These are phyloP conservation scores for Helotiales sp. DNA, from an alignment of 2,329 filamentous ascomycete genomes.

Conservation along the genomic window DNA sequence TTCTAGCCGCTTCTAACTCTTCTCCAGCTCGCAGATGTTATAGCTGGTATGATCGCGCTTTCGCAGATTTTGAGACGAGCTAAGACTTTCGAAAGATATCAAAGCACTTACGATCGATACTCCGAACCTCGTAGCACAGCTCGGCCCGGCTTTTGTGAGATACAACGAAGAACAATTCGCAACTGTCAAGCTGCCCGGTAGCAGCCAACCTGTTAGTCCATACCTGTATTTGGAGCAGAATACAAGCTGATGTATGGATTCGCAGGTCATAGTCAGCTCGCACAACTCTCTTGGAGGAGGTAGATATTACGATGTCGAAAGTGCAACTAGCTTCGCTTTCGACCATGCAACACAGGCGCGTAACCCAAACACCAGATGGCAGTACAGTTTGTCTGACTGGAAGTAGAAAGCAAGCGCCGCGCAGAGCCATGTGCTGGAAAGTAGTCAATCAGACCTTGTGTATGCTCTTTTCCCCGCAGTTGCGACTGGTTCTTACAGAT, in stretches of 20 bases:
- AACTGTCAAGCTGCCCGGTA: conserved; percentile 85
- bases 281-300: conserved; percentile 80
- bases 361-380: neutral
- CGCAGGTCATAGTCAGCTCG: conserved; percentile 74
- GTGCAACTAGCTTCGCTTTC: conserved; percentile 83
- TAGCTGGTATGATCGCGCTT: conserved; percentile 63
- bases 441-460: conserved; percentile 76
- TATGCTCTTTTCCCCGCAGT: conserved; percentile 45
- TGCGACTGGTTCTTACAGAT: neutral
- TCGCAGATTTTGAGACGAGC: conserved; percentile 2
- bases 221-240: neutral
- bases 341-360: conserved; percentile 77
- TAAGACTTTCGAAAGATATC: conserved; percentile 64
- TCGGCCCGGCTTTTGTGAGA: conserved; percentile 82
- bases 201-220: conserved; percentile 68
- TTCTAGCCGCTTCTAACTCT: conserved; percentile 22
- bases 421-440: conserved; percentile 78
- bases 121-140: conserved; percentile 65
- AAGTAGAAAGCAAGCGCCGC: conserved; percentile 75
- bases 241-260: conserved; percentile 22
- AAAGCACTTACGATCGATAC: conserved; percentile 77
- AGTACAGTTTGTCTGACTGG: conserved; percentile 16
- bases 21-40: conserved; percentile 77
- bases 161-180: conserved; percentile 96
- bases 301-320: conserved; percentile 88